phyloP scores from a whole-genome alignment of 257 asterid species.

The Solanum corneliomulleri region DNA sequence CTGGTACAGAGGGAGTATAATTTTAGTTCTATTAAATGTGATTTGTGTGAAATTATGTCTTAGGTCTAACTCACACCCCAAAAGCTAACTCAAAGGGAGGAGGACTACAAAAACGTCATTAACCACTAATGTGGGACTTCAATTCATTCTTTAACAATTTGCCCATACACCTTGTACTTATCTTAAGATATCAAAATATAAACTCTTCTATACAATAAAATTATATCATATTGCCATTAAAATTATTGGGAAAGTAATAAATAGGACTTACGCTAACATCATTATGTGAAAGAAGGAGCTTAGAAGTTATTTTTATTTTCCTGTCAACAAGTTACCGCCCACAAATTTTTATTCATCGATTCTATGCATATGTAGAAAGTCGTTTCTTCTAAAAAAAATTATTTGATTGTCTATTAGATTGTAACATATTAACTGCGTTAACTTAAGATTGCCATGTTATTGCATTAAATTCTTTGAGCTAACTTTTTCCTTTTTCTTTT shows the following conservation, averaged over 20 bases:
- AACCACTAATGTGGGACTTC: no score
- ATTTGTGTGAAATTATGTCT: no score
- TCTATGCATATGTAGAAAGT: not conserved
- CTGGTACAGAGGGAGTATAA: no score
- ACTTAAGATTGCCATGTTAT: not conserved
- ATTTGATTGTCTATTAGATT: slow-evolving; percentile 1
- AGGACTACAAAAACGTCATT: no score
- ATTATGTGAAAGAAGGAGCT: not conserved
- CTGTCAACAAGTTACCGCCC: not conserved
- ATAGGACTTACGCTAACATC: not conserved
- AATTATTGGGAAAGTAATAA: not conserved
- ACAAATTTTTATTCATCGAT: not conserved
- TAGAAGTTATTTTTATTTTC: not conserved
- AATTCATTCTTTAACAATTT: not conserved
- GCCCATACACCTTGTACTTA: not conserved
- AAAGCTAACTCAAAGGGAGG: no score
- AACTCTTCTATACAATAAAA: not conserved
- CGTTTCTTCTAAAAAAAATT: not conserved
- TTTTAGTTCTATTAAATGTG: no score
- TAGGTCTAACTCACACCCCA: no score
- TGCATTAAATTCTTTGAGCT: not conserved
- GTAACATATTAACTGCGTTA: not conserved
- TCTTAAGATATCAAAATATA: not conserved
- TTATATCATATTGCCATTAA: not conserved
- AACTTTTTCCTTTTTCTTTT: not conserved